phyloP scores from a whole-genome alignment of 2,329 filamentous ascomycete genomes.

The Teratosphaeria zuluensis region DNA sequence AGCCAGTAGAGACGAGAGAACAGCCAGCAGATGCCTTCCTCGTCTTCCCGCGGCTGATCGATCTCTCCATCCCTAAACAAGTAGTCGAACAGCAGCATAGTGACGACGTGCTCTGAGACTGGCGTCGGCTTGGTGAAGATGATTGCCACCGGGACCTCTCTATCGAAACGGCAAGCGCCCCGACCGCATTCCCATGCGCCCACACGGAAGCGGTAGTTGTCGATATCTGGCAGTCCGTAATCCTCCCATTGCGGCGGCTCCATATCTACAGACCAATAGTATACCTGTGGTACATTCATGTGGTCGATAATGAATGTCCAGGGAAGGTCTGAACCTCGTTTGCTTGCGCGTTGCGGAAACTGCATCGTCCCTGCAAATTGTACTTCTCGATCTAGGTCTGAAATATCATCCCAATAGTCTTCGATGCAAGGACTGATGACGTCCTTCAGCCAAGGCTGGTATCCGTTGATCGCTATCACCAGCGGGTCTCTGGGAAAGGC shows the following conservation, averaged over 20 bases:
- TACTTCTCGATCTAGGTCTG: constrained; percentile 25
- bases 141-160: constrained; percentile 22
- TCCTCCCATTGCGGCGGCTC: constrained; percentile 18
- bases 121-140: constrained; percentile 25
- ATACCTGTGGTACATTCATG: constrained; percentile 30
- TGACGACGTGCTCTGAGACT: constrained; percentile 25
- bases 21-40: constrained; percentile 28
- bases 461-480: constrained; percentile 25
- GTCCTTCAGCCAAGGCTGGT: constrained; percentile 27
- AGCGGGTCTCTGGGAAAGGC: constrained; percentile 24
- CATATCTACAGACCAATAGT: constrained; percentile 27
- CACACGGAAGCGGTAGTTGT: constrained; percentile 25
- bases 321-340: constrained; percentile 20
- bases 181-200: constrained; percentile 28
- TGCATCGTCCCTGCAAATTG: constrained; percentile 27
- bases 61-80: constrained; percentile 25
- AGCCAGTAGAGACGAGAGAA: constrained; percentile 26
- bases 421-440: constrained; percentile 25
- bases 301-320: constrained; percentile 30
- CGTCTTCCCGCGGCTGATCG: constrained; percentile 22
- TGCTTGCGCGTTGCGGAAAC: constrained; percentile 26
- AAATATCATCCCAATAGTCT: constrained; percentile 23
- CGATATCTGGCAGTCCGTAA: constrained; percentile 17
- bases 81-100: constrained; percentile 23
- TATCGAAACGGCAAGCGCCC: constrained; percentile 23